Conservation (phyloP, 2,329 filamentous ascomycete genomes). For the Cercospora sesami region DNA sequence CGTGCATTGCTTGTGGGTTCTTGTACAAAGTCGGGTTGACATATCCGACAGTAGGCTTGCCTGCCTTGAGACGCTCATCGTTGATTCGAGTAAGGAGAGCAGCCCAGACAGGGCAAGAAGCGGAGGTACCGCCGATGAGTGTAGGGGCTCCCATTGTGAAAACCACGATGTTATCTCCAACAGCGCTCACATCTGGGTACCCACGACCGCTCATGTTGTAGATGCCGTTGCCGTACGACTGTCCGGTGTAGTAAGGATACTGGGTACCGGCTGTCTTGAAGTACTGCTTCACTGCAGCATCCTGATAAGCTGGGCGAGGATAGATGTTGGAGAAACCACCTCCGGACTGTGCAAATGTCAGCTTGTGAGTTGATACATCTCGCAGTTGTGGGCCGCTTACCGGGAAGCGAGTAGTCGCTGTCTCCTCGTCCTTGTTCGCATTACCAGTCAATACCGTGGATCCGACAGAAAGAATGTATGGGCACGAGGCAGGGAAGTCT, state of each 20-base stretch:
- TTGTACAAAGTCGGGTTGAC: slow-evolving; percentile 43
- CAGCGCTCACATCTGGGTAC: slow-evolving; percentile 48
- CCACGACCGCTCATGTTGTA: slow-evolving; percentile 32
- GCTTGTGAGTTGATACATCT: not conserved
- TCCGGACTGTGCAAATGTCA: slow-evolving; percentile 34
- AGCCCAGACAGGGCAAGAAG: slow-evolving; percentile 32
- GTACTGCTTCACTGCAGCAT: slow-evolving; percentile 42
- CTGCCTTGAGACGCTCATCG: slow-evolving; percentile 32
- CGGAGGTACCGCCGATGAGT: slow-evolving; percentile 34
- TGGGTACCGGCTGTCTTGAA: slow-evolving; percentile 31
- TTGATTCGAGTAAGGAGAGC: slow-evolving; percentile 35
- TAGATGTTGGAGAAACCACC: slow-evolving; percentile 44
- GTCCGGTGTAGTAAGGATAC: slow-evolving; percentile 44
- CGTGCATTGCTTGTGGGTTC: slow-evolving; percentile 40
- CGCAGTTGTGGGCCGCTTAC: not conserved
- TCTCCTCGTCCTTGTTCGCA: slow-evolving; percentile 40
- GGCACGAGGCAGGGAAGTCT: slow-evolving; percentile 43
- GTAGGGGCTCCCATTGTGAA: slow-evolving; percentile 27
- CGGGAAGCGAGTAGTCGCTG: slow-evolving; percentile 45
- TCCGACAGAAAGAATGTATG: slow-evolving; percentile 45
- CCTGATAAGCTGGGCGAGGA: slow-evolving; percentile 42
- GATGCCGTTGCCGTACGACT: slow-evolving; percentile 53
- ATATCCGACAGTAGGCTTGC: slow-evolving; percentile 35
- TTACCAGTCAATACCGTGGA: slow-evolving; percentile 43
- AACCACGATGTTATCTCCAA: slow-evolving; percentile 34